phyloP scores from a whole-genome alignment of 2,329 filamentous ascomycete species.

The Claviceps monticola region DNA sequence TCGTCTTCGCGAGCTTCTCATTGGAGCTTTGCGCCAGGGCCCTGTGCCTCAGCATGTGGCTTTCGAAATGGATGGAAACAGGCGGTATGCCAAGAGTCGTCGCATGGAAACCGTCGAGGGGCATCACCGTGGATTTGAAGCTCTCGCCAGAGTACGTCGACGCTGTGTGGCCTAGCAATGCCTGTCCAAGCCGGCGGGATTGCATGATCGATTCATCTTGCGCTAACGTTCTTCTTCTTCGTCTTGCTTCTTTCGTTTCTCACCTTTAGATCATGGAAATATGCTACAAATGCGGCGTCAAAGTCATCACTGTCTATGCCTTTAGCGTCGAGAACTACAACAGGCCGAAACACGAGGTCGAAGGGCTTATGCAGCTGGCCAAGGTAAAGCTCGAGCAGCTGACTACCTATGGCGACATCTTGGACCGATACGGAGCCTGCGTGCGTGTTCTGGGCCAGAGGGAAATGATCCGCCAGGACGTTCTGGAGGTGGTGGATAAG shows the following conservation, averaged over 20 bases:
- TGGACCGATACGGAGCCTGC: slow-evolving; percentile 83
- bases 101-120: slow-evolving; percentile 95
- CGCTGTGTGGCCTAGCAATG: background rate
- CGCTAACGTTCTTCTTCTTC: background rate
- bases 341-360: slow-evolving; percentile 88
- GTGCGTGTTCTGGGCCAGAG: slow-evolving; percentile 77
- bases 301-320: slow-evolving; percentile 93
- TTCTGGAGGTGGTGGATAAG: slow-evolving; percentile 74
- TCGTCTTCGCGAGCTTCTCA: slow-evolving; percentile 68
- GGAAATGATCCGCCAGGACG: slow-evolving; percentile 72
- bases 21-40: slow-evolving; percentile 78
- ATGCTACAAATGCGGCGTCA: slow-evolving; percentile 94
- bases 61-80: slow-evolving; percentile 99
- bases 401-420: slow-evolving; percentile 79
- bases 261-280: slow-evolving; percentile 68
- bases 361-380: slow-evolving; percentile 93
- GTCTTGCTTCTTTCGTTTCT: background rate
- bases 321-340: slow-evolving; percentile 99
- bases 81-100: slow-evolving; percentile 78
- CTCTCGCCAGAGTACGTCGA: slow-evolving; percentile 63
- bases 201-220: background rate
- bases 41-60: slow-evolving; percentile 90
- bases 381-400: slow-evolving; percentile 90
- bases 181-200: background rate
- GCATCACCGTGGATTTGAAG: slow-evolving; percentile 91